Evolutionary conservation across 1,139 yeast genomes (phyloP), one percentile per base, ranked within the genome.

Genomic region (Scheffersomyces titani): DNA sequence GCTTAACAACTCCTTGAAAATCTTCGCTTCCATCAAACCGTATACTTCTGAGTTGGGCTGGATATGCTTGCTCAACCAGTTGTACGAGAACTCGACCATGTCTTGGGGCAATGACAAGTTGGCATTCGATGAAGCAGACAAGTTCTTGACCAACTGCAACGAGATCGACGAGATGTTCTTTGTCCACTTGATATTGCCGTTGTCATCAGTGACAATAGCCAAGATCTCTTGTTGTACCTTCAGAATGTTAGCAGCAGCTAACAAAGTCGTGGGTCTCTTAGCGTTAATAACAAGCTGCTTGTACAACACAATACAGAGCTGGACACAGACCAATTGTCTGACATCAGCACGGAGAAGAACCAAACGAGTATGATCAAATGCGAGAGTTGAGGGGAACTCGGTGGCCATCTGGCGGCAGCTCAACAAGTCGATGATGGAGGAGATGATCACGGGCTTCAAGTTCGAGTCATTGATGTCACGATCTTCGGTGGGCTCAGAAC

Each of bases 161-260:
- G 94, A 84, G 60, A 92, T 84, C 36, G 89, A 80, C 60, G 86
- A 83, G 46, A 91, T 85, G 70, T 92, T 91, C 67, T 91, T 85
- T 1, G 97, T 91, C 97, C 97, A 92, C 75, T 92, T 90, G 60
- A 90, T 86, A 69, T 89, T 90, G 3, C 97, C 97, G 67, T 87
- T 89, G 58, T 89, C 90, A 73, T 91, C 97, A 53, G 92, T 86
- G 21, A 91, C 92, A 55, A 92, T 90, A 36, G 94, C 90, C 60
- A 90, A 75, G 50, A 92, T 84, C 65, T 90, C 96, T 60, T 77
- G 81, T 62, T 79, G 82, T 44, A 80, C 73, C 54, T 73, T 72
- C 53, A 69, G 65, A 52, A 78, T 67, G 55, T 72, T 71, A 19
- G 67, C 72, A 13, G 72, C 68, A 40, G 70, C 61, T 47, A 75